Conservation (phyloP, 2,329 filamentous ascomycete genomes). For the Arthrinium puccinioides region DNA sequence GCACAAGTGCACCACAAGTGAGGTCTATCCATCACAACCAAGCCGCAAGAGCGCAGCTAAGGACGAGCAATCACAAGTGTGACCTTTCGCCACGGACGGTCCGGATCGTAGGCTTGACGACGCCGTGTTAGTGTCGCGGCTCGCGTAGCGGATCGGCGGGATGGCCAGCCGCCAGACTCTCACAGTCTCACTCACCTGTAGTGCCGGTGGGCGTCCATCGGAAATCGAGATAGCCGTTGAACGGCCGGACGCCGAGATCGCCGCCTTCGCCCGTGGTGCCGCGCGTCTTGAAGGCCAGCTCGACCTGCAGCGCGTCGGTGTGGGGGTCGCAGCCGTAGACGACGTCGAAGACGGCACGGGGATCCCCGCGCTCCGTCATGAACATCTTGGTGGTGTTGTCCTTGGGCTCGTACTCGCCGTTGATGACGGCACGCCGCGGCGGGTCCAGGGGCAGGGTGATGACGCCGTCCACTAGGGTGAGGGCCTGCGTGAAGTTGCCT, state of each 20-base stretch:
- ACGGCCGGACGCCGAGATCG: conserved; percentile 30
- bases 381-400: conserved; percentile 42
- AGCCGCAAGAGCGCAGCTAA: no score
- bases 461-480: conserved; percentile 30
- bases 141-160: not conserved
- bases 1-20: no score
- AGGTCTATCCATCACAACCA: no score
- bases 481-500: conserved; percentile 26
- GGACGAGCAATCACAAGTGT: conserved; percentile 6
- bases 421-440: conserved; percentile 30
- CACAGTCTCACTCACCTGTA: conserved; percentile 16
- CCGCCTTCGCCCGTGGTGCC: conserved; percentile 26
- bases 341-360: conserved; percentile 31
- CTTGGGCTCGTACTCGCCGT: conserved; percentile 27
- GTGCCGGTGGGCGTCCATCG: conserved; percentile 33
- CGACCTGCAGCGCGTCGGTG: conserved; percentile 29
- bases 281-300: conserved; percentile 26
- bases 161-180: not conserved
- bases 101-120: conserved; percentile 5
- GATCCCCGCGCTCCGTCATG: conserved; percentile 36
- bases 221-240: conserved; percentile 31
- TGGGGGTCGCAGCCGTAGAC: conserved; percentile 33
- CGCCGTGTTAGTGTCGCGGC: no score
- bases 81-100: conserved; percentile 8
- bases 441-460: conserved; percentile 22